Evolutionary conservation across 495 filamentous ascomycete species (phyloP), one percentile per base, ranked within the genome.

Genomic region (Aspergillus coremiiformis): DNA sequence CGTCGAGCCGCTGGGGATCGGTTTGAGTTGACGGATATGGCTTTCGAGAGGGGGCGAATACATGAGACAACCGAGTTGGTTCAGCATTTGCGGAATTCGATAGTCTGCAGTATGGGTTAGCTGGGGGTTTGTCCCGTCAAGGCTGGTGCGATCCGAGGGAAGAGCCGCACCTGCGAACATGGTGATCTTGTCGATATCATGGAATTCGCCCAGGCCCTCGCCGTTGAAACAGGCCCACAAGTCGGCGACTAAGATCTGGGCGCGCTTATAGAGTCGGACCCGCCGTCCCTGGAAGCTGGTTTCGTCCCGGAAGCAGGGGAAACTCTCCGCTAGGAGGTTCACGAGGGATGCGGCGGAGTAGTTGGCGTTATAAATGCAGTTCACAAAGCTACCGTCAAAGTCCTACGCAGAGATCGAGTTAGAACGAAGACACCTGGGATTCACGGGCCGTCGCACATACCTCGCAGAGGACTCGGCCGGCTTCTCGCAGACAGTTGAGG

Each of bases 231-330:
- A 92, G 10, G 91, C 92, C 92, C 92, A 97, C 3, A 96, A 62
- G 61, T 99, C 93, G 37, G 94, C 94, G 15, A 94, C 89, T 12
- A 96, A 78, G 49, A 97, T 97, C 73, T 99, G 93, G 2, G 93
- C 90, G 8, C 93, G 83, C 66, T 97, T 97, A 62, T 92, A 82
- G 54, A 99, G 76, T 17, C 87, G 86, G 3, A 97, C 81, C 17
- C 75, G 77, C n/a, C 79, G 78, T 6, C 82, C 80, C 44, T 90
- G 82, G 66, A 89, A 94, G 10, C 59, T 58, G 35, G 80, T 77
- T 58, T 87, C 87, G 60, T 98, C 93, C 24, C 84, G 76, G 72
- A 99, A 95, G 68, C 88, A 96, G 21, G 79, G 59, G 58, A 99
- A 96, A 54, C 88, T 79, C 19, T 81, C 77, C 12, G 84, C 85